Conservation (phyloP, 345 rosid species). For the Hirschfeldia incana region DNA sequence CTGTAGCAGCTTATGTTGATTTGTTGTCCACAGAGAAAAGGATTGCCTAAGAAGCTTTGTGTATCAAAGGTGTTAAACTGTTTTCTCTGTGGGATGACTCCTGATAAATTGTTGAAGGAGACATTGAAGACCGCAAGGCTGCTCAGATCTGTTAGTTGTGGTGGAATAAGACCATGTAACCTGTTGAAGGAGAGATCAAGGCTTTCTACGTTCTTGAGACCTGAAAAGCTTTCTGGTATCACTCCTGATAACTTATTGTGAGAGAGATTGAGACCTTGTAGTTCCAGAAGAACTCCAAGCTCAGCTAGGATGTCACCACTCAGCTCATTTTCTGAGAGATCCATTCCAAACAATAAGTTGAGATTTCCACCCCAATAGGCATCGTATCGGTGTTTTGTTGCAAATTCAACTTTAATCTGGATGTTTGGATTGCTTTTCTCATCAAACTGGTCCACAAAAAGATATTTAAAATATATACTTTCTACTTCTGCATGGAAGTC, state of each 20-base stretch:
- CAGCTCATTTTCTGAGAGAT: background rate
- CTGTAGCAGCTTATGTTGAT: background rate
- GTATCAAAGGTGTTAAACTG: background rate
- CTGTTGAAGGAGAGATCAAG: background rate
- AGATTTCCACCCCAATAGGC: background rate
- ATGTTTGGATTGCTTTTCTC: background rate
- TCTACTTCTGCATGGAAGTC: too few relatives aligned
- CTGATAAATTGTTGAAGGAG: background rate
- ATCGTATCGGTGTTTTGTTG: background rate
- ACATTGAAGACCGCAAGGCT: background rate
- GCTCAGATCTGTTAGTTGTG: background rate
- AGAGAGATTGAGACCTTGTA: background rate
- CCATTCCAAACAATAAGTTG: background rate
- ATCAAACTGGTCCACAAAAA: too few relatives aligned
- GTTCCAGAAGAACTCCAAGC: background rate
- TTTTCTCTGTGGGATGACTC: background rate
- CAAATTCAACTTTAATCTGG: background rate
- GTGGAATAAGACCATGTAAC: background rate
- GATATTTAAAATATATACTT: too few relatives aligned
- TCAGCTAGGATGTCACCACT: background rate
- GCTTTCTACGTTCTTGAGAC: background rate
- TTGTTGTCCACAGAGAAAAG: background rate
- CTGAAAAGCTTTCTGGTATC: background rate
- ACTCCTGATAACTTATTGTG: background rate
- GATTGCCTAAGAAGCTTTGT: background rate